These are phyloP conservation scores for Elongisporangium prolatum DNA, from an alignment of 352 stramenopile species.

Conservation along the genomic window DNA sequence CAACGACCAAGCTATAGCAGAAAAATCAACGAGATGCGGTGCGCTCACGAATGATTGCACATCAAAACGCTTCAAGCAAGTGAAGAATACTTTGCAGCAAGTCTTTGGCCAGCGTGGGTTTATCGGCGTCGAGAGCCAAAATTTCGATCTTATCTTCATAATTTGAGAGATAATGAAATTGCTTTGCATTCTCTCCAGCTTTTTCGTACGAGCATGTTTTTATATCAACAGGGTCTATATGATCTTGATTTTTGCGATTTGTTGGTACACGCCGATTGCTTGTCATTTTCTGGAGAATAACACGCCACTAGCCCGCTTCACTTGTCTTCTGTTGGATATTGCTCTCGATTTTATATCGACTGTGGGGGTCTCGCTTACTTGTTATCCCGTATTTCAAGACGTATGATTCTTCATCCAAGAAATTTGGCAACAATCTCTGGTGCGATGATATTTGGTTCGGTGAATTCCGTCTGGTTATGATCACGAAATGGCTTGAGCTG, in stretches of 20 bases:
- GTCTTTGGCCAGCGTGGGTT: slow-evolving; percentile 5
- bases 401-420: neutral
- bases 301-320: slow-evolving; percentile 16
- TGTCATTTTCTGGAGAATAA: slow-evolving; percentile 21
- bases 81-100: too few species aligned
- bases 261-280: slow-evolving; percentile 25
- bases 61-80: too few species aligned
- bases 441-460: slow-evolving; percentile 37
- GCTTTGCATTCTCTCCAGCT: slow-evolving; percentile 20
- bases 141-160: slow-evolving; percentile 27
- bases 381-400: slow-evolving; percentile 14
- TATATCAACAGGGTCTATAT: slow-evolving; percentile 35
- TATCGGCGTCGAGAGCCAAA: slow-evolving; percentile 15
- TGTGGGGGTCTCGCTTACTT: slow-evolving; percentile 19
- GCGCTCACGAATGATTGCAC: too few species aligned
- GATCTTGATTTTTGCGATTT: slow-evolving; percentile 23
- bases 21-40: too few species aligned
- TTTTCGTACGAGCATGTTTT: slow-evolving; percentile 21
- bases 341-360: slow-evolving; percentile 23
- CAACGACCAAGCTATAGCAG: too few species aligned
- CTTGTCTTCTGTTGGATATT: slow-evolving; percentile 19
- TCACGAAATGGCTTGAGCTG: slow-evolving; percentile 21
- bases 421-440: slow-evolving; percentile 22
- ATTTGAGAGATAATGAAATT: slow-evolving; percentile 22
- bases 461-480: slow-evolving; percentile 36